Evolutionary conservation across 2,329 filamentous ascomycete species (phyloP).

Genomic region (Fusarium miscanthi): DNA sequence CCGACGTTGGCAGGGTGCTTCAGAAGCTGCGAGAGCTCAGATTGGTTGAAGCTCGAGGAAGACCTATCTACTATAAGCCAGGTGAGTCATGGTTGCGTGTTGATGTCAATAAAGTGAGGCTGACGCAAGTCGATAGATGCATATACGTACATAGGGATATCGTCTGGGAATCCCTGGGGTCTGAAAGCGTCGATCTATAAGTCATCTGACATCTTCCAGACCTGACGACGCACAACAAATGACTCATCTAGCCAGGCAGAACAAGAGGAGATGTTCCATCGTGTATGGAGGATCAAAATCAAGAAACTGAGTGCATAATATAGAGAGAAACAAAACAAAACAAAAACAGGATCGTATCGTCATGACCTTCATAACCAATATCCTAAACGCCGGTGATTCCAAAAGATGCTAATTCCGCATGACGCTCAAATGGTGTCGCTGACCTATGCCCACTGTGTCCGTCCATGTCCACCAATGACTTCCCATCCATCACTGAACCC

Average conservation of each 20-base stretch:
- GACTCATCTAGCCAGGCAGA: conserved; percentile 7
- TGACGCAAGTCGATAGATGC: conserved; percentile 61
- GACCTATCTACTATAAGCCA: conserved; percentile 81
- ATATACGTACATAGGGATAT: conserved; percentile 74
- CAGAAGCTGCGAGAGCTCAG: conserved; percentile 69
- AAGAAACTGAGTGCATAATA: conserved; percentile 3
- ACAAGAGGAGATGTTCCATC: not conserved
- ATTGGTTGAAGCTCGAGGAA: conserved; percentile 61
- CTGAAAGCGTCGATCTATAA: conserved; percentile 69
- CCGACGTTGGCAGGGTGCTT: conserved; percentile 77
- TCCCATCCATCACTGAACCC: not conserved
- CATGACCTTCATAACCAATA: conserved; percentile 15
- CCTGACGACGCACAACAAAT: conserved; percentile 14
- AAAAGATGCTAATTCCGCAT: conserved; percentile 14
- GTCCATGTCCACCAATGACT: not conserved
- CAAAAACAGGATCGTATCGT: conserved; percentile 24
- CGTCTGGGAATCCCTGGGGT: conserved; percentile 69
- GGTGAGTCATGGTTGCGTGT: conserved; percentile 58
- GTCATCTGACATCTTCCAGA: conserved; percentile 55
- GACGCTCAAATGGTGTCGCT: conserved; percentile 16
- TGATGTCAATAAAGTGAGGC: conserved; percentile 7
- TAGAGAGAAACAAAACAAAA: conserved; percentile 5
- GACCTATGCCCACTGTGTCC: not conserved
- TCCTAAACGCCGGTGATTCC: conserved; percentile 25
- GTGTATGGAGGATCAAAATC: not conserved